phyloP scores from a whole-genome alignment of 2,329 filamentous ascomycete species.

The Colletotrichum sp. region DNA sequence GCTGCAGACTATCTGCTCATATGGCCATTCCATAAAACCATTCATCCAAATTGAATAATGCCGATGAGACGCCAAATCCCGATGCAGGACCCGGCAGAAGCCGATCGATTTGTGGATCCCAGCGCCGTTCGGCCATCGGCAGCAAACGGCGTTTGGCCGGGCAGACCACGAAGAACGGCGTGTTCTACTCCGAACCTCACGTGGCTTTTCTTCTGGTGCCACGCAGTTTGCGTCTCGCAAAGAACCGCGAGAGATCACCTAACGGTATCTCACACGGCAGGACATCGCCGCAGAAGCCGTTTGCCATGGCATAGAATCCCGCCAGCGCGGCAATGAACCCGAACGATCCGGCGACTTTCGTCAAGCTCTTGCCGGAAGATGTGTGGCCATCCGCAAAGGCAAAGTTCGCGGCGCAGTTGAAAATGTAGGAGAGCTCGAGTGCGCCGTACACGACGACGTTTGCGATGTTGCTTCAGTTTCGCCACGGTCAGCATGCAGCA shows the following conservation, averaged over 20 bases:
- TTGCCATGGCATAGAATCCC: not conserved
- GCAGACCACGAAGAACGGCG: too few relatives aligned
- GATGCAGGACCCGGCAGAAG: not conserved
- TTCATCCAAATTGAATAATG: not conserved
- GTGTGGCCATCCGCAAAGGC: not conserved
- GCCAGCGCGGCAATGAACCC: not conserved
- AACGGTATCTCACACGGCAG: not conserved
- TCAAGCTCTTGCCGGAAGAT: not conserved
- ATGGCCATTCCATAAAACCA: not conserved
- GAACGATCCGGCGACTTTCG: not conserved
- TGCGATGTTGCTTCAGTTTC: not conserved
- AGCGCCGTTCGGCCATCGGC: not conserved
- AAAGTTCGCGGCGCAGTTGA: not conserved
- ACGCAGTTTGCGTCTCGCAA: not conserved
- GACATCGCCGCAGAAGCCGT: not conserved
- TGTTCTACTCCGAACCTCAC: too few relatives aligned
- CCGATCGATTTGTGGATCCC: not conserved
- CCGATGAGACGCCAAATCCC: not conserved
- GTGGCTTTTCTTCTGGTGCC: too few relatives aligned
- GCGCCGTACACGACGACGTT: not conserved
- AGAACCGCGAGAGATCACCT: not conserved
- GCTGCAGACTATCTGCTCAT: not conserved
- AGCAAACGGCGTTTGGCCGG: not conserved
- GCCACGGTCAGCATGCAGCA: not conserved
- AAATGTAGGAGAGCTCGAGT: not conserved